phyloP scores from a whole-genome alignment of 306 rosid genomes.

The Medicago truncatula region DNA sequence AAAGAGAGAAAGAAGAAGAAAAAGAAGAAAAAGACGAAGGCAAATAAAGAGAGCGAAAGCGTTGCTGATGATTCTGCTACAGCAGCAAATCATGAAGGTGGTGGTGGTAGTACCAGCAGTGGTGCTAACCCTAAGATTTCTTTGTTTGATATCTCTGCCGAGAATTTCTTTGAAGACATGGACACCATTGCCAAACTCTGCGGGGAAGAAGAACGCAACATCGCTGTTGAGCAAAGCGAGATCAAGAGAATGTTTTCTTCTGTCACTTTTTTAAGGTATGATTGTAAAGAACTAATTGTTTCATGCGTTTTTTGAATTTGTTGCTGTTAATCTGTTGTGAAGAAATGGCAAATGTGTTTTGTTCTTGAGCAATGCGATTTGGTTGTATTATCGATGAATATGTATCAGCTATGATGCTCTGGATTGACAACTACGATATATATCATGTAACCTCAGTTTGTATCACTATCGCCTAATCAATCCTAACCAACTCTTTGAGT shows the following conservation, averaged over 20 bases:
- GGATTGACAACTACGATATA: too few species aligned
- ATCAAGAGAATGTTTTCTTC: constrained; percentile 62
- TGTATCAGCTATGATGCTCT: too few species aligned
- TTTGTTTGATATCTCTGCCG: constrained; percentile 62
- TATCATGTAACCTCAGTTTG: neutral
- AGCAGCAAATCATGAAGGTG: constrained; percentile 25
- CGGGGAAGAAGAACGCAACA: constrained; percentile 51
- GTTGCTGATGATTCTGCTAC: constrained; percentile 10
- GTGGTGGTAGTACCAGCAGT: neutral
- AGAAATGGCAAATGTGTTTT: too few species aligned
- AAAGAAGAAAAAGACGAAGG: constrained; percentile 31
- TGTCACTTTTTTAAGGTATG: constrained; percentile 71
- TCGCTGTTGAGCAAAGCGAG: constrained; percentile 48
- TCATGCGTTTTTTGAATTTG: neutral
- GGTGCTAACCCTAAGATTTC: constrained; percentile 41
- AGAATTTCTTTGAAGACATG: constrained; percentile 67
- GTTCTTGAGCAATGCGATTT: too few species aligned
- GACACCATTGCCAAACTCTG: constrained; percentile 64
- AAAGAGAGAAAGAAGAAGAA: constrained; percentile 44
- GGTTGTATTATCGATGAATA: too few species aligned
- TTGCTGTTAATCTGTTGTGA: too few species aligned
- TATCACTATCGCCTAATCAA: too few species aligned
- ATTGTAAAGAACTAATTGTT: neutral
- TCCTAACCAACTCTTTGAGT: too few species aligned
- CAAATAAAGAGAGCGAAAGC: constrained; percentile 11